A percentile compares a stretch with the other conserved stretches of the same genome.
phyloP scores from a whole-genome alignment of 257 asterid species.

The Solanum phureja region DNA sequence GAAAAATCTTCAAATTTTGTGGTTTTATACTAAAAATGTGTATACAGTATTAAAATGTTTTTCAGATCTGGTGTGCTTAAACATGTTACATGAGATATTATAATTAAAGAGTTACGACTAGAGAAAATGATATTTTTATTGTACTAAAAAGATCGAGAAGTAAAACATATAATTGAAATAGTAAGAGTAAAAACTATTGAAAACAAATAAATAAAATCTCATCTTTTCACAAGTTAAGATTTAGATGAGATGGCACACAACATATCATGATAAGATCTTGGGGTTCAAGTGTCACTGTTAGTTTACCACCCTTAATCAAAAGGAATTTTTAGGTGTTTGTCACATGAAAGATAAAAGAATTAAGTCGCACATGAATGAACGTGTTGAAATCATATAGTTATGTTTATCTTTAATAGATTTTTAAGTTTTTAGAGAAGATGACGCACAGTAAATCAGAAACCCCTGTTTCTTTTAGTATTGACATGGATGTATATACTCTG shows the following conservation, averaged over 20 bases:
- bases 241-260: background rate
- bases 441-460: background rate
- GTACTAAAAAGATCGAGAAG: background rate
- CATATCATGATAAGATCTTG: background rate
- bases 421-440: background rate
- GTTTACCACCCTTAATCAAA: no score
- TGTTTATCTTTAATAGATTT: background rate
- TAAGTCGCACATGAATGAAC: background rate
- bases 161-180: background rate
- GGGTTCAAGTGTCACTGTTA: background rate
- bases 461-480: background rate
- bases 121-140: background rate
- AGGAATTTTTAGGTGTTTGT: background rate
- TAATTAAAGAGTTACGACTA: background rate
- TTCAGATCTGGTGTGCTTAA: background rate
- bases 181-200: background rate
- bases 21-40: background rate
- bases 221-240: background rate
- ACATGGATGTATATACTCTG: background rate
- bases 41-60: no score
- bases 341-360: background rate
- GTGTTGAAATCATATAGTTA: background rate
- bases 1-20: background rate
- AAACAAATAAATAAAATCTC: background rate
- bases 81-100: background rate